Conservation (phyloP, 768 basidiomycete genomes). For the Mycena chlorophos region DNA sequence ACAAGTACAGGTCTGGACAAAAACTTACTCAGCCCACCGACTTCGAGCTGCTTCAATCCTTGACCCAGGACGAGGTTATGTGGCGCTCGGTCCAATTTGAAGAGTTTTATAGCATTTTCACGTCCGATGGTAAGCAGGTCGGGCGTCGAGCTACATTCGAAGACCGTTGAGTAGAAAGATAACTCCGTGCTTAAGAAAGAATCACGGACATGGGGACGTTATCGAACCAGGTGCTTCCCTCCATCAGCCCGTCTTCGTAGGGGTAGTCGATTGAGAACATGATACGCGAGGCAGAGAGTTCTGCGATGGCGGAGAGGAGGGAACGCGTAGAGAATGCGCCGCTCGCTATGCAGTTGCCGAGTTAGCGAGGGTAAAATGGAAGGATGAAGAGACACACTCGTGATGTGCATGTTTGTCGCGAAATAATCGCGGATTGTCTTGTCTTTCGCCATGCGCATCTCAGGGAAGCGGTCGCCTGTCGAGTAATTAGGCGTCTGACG, state of each 20-base stretch:
- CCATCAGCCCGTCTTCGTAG: slow-evolving; percentile 23
- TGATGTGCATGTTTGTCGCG: slow-evolving; percentile 23
- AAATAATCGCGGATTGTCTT: slow-evolving; percentile 23
- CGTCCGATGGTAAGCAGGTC: slow-evolving; percentile 22
- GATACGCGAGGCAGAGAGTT: slow-evolving; percentile 15
- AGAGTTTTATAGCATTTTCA: slow-evolving; percentile 18
- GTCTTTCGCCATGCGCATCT: slow-evolving; percentile 22
- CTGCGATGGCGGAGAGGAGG: slow-evolving; percentile 17
- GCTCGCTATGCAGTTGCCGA: slow-evolving; percentile 6
- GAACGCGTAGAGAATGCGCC: slow-evolving; percentile 20
- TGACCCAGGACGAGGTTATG: slow-evolving; percentile 14
- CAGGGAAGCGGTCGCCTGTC: slow-evolving; percentile 21
- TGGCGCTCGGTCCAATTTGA: slow-evolving; percentile 20
- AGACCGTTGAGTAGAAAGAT: neutral
- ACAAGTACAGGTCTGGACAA: neutral
- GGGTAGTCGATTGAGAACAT: slow-evolving; percentile 25
- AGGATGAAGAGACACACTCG: slow-evolving; percentile 12
- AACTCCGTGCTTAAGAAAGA: neutral
- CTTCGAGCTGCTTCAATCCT: slow-evolving; percentile 13
- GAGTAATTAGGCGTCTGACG: neutral
- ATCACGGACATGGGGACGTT: slow-evolving; percentile 12
- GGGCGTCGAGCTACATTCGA: slow-evolving; percentile 10
- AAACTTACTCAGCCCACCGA: slow-evolving; percentile 16
- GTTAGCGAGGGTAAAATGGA: neutral
- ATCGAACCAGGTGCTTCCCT: slow-evolving; percentile 23